Evolutionary conservation across 2,329 filamentous ascomycete species (phyloP).

Genomic region (Aspergillus jensenii): DNA sequence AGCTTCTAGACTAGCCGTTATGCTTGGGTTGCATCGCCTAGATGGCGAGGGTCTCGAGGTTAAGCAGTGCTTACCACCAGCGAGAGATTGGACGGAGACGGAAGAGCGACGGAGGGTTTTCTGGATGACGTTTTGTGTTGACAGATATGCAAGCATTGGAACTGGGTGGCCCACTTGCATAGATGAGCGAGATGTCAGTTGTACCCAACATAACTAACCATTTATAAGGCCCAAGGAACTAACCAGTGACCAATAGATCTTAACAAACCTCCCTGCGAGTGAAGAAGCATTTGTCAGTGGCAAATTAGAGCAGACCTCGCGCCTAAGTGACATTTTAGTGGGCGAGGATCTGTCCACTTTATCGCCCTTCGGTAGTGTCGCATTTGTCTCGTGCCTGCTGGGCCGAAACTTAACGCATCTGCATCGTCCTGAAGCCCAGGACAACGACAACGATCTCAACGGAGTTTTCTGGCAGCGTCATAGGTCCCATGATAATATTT

Average conservation of each 20-base stretch:
- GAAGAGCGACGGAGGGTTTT: constrained; percentile 91
- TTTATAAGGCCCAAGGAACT: constrained; percentile 13
- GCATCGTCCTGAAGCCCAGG: constrained; percentile 78
- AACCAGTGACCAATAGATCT: constrained; percentile 53
- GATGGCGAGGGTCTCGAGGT: constrained; percentile 83
- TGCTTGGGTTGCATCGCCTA: constrained; percentile 88
- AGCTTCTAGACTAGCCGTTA: constrained; percentile 76
- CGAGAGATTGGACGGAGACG: constrained; percentile 89
- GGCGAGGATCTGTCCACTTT: constrained; percentile 72
- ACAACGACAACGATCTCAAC: constrained; percentile 82
- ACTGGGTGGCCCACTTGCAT: constrained; percentile 96
- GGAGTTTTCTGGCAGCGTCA: constrained; percentile 96
- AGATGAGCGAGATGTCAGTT: constrained; percentile 75
- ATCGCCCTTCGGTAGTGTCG: constrained; percentile 75
- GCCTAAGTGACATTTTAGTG: constrained; percentile 56
- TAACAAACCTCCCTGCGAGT: constrained; percentile 78
- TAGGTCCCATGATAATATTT: constrained; percentile 80
- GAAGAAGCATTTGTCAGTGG: constrained; percentile 85
- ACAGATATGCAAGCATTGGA: constrained; percentile 91
- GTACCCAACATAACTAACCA: not conserved
- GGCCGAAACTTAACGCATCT: constrained; percentile 89
- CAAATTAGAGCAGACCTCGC: constrained; percentile 68
- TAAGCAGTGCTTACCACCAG: constrained; percentile 83
- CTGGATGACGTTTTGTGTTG: constrained; percentile 89
- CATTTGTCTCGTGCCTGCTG: constrained; percentile 84